Conservation (phyloP, 257 asterid genomes). For the Solanum piurae region DNA sequence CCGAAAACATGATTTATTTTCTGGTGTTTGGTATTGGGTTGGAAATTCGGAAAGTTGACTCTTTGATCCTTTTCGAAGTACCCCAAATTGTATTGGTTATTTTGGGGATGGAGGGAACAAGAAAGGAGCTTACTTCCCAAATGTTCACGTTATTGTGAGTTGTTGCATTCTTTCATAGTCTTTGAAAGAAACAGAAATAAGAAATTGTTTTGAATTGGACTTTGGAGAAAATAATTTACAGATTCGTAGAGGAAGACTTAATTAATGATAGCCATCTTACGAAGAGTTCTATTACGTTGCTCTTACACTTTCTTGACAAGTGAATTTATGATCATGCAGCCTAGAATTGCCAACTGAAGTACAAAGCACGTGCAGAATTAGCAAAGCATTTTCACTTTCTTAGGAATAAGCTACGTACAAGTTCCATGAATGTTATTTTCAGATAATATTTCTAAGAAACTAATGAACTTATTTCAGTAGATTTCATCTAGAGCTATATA, state of each 20-base stretch:
- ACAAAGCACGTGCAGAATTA: background rate
- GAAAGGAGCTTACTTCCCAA: background rate
- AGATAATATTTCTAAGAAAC: background rate
- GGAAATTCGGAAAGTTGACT: background rate
- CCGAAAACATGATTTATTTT: background rate
- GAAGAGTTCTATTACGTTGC: background rate
- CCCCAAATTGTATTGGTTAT: background rate
- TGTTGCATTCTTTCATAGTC: background rate
- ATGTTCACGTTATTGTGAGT: background rate
- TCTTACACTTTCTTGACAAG: background rate
- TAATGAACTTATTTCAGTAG: background rate
- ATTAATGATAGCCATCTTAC: background rate
- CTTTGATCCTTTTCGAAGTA: background rate
- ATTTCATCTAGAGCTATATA: background rate
- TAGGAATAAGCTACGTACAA: background rate
- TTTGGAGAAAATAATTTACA: background rate
- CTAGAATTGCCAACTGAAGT: background rate
- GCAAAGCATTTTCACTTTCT: background rate
- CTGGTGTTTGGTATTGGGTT: background rate
- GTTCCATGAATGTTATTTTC: background rate
- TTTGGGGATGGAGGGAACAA: background rate
- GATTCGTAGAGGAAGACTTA: background rate
- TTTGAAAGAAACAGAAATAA: background rate
- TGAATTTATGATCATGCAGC: background rate
- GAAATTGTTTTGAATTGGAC: background rate